Evolutionary conservation across 257 asterid genomes (phyloP).

Genomic region (Verbena officinalis): DNA sequence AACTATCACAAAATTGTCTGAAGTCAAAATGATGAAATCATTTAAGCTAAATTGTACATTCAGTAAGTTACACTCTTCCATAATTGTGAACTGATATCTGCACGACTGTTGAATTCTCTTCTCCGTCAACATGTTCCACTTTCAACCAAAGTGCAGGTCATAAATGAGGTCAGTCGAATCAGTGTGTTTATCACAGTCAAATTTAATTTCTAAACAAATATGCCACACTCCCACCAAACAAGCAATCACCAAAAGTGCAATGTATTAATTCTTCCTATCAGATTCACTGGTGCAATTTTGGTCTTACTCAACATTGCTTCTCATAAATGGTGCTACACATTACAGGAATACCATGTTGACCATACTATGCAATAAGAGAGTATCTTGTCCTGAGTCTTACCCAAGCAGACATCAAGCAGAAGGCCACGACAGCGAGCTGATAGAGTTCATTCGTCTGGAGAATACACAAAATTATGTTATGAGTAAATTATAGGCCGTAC

Average conservation of each 20-base stretch:
- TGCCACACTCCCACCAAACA: slow-evolving; percentile 18
- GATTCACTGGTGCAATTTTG: not conserved
- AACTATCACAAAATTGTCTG: not conserved
- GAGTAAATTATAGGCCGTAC: slow-evolving; percentile 21
- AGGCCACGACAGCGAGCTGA: slow-evolving; percentile 94
- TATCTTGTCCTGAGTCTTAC: slow-evolving; percentile 43
- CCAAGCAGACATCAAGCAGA: slow-evolving; percentile 96
- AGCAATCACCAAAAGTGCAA: slow-evolving; percentile 1
- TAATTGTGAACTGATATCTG: not conserved
- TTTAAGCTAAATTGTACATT: not conserved
- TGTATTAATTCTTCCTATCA: not conserved
- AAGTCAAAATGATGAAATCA: not conserved
- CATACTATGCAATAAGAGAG: not conserved
- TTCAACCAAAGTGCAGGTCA: too few relatives aligned
- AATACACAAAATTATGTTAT: slow-evolving; percentile 38
- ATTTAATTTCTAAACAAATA: not conserved
- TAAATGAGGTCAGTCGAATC: slow-evolving; percentile 7
- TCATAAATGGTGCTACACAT: not conserved
- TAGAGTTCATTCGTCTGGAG: slow-evolving; percentile 87
- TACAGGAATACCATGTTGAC: slow-evolving; percentile 16
- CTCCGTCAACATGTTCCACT: too few relatives aligned
- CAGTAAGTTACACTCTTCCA: not conserved
- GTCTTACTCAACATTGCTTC: slow-evolving; percentile 8
- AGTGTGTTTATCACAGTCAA: not conserved
- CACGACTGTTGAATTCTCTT: not conserved